Evolutionary conservation across 495 filamentous ascomycete species (phyloP).

Genomic region (Chlorociboria aeruginascens): DNA sequence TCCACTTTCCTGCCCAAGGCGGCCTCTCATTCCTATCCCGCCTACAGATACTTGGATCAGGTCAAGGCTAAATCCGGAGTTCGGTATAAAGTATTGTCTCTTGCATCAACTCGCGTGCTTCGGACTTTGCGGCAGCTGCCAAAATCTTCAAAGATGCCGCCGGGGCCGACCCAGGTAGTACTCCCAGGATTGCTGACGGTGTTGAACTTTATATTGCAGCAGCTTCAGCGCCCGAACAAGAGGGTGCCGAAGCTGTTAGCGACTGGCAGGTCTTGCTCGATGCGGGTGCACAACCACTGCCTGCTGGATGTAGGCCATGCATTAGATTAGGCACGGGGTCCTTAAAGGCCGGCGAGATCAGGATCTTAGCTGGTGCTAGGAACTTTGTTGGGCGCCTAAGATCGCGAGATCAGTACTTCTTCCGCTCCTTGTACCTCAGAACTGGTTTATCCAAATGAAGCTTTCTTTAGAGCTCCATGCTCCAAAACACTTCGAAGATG

Average conservation of each 20-base stretch:
- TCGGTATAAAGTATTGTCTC: no score
- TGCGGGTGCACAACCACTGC: constrained; percentile 64
- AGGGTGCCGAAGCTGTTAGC: constrained; percentile 63
- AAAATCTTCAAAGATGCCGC: constrained; percentile 67
- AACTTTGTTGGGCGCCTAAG: constrained; percentile 97
- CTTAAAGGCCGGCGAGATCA: constrained; percentile 74
- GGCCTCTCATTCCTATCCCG: no score
- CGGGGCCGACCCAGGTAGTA: constrained; percentile 22
- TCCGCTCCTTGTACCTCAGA: no score
- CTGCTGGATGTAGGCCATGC: constrained; percentile 77
- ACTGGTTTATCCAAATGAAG: no score
- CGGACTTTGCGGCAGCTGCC: constrained; percentile 74
- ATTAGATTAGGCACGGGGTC: constrained; percentile 83
- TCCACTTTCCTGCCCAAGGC: no score
- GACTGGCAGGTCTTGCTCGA: constrained; percentile 81
- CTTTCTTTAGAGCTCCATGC: no score
- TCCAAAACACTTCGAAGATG: no score
- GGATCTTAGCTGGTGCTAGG: constrained; percentile 68
- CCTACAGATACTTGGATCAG: no score
- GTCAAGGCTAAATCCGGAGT: no score
- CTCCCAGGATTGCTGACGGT: constrained; percentile 62
- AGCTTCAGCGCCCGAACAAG: constrained; percentile 71
- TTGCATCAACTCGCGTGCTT: constrained; percentile 80
- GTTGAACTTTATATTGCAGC: constrained; percentile 90
- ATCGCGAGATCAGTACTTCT: constrained; percentile 24